Conservation (phyloP, 495 filamentous ascomycete species). For the Lineolata rhizophorae region DNA sequence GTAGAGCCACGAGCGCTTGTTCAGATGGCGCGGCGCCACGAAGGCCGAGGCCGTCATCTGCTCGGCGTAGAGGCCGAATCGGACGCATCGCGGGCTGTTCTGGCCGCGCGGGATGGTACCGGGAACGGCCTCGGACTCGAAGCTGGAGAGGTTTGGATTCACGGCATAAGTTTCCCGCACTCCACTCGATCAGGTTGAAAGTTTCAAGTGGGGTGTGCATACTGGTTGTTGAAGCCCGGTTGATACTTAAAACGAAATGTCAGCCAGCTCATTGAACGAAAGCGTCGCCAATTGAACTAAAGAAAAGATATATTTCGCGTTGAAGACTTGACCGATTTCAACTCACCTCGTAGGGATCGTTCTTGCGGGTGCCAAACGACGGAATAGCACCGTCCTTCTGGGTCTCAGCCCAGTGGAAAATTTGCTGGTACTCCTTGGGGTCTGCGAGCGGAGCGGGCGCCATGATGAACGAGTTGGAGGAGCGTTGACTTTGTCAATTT, state of each 20-base stretch:
- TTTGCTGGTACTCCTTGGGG: slow-evolving; percentile 28
- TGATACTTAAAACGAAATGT: slow-evolving; percentile 24
- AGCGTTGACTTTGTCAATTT: too few species aligned
- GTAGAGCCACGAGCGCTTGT: slow-evolving; percentile 29
- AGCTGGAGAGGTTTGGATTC: too few species aligned
- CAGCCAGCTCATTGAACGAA: too few species aligned
- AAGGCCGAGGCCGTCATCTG: slow-evolving; percentile 27
- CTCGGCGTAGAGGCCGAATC: slow-evolving; percentile 26
- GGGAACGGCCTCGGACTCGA: slow-evolving; percentile 25
- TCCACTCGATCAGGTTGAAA: too few species aligned
- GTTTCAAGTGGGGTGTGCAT: slow-evolving; percentile 11
- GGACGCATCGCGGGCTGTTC: slow-evolving; percentile 24
- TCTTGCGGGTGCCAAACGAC: slow-evolving; percentile 19
- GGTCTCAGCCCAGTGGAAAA: slow-evolving; percentile 36
- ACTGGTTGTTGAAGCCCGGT: slow-evolving; percentile 30
- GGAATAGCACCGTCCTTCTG: too few species aligned
- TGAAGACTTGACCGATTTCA: too few species aligned
- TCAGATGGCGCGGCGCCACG: slow-evolving; percentile 24
- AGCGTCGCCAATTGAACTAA: too few species aligned
- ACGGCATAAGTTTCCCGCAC: too few species aligned
- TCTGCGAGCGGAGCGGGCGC: slow-evolving; percentile 9
- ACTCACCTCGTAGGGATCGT: slow-evolving; percentile 30
- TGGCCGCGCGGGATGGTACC: slow-evolving; percentile 27
- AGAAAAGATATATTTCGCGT: too few species aligned
- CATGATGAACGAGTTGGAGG: slow-evolving; percentile 23